Evolutionary conservation across 2,329 filamentous ascomycete genomes (phyloP), one percentile per base, ranked within the genome.

Genomic region (Purpureocillium lavendulum): DNA sequence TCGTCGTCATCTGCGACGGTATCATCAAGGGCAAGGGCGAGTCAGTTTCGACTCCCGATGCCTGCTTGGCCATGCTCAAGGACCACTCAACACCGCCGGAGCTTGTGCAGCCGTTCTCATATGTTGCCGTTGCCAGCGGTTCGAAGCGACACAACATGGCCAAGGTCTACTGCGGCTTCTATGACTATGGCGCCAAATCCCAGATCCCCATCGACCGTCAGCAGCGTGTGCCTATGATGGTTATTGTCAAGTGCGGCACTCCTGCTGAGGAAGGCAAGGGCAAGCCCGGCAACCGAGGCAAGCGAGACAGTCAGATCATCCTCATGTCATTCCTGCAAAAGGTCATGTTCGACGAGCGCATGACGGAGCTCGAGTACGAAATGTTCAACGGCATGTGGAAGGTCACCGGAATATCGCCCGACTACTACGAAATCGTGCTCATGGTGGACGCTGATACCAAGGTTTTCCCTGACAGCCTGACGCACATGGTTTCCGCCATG

Each of bases 311-410:
- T 69, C 92, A 98, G 63, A 96, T 98, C 56, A 92, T 98, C 52
- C 75, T 98, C 49, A 98, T 98, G 92, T 96, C 89, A 5, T 98
- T 98, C 74, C 69, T 98, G 51, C 92, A 98, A 60, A 98, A 98
- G 69, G 92, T 98, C 57, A 98, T 98, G 92, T 98, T 98, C 55
- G 92, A 98, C 60, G 94, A 98, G 66, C 85, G 92, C 45, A 98
- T 98, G 92, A 98, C 94, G 14, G 90, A 98, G 62, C 82, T 98
- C 38, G 92, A 98, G 62, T 98, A 88, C 57, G 92, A 98, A 59
- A 97, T 98, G 86, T 98, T 98, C 71, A 98, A 97, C 59, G 92
- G 92, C 39, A 74, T 98, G 47, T 98, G 90, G 89, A 95, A 95
- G 62, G 87, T 98, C 33, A 98, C 92, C 14, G 94, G 94, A 51